Evolutionary conservation across 140 eudicot species (phyloP).

Genomic region (Flaveria floridana): DNA sequence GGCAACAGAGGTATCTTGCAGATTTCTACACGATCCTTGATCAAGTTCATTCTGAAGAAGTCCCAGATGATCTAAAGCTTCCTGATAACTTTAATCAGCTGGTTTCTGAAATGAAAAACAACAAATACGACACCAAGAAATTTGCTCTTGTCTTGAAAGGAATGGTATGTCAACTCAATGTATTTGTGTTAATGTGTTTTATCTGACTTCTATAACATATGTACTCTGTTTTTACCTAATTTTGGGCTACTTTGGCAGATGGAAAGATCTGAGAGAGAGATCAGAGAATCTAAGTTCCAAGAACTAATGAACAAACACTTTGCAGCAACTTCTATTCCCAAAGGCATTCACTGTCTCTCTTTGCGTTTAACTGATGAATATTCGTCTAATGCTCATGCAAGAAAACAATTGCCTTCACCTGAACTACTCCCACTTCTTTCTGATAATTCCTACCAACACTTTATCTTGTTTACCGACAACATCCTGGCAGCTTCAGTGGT

Average conservation of each 20-base stretch:
- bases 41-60: slow-evolving; percentile 81
- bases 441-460: slow-evolving; percentile 81
- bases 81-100: slow-evolving; percentile 79
- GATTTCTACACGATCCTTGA: slow-evolving; percentile 71
- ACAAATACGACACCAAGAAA: slow-evolving; percentile 66
- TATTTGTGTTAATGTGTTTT: not conserved
- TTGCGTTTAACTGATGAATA: slow-evolving; percentile 91
- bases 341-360: slow-evolving; percentile 91
- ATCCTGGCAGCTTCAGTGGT: slow-evolving; percentile 99
- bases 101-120: slow-evolving; percentile 79
- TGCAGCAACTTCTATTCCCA: slow-evolving; percentile 88
- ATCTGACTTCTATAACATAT: not conserved
- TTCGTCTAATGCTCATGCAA: slow-evolving; percentile 96
- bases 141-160: slow-evolving; percentile 82
- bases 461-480: slow-evolving; percentile 81
- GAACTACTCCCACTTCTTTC: slow-evolving; percentile 91
- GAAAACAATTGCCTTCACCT: slow-evolving; percentile 86
- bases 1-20: slow-evolving; percentile 73
- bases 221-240: not conserved
- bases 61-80: slow-evolving; percentile 71
- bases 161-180: slow-evolving; percentile 57
- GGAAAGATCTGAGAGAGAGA: slow-evolving; percentile 87
- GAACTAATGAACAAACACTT: slow-evolving; percentile 93
- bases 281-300: slow-evolving; percentile 75
- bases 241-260: slow-evolving; percentile 47